Base-by-base conservation (phyloP, 257 asterid genomes). In the Capsicum chinense region DNA sequence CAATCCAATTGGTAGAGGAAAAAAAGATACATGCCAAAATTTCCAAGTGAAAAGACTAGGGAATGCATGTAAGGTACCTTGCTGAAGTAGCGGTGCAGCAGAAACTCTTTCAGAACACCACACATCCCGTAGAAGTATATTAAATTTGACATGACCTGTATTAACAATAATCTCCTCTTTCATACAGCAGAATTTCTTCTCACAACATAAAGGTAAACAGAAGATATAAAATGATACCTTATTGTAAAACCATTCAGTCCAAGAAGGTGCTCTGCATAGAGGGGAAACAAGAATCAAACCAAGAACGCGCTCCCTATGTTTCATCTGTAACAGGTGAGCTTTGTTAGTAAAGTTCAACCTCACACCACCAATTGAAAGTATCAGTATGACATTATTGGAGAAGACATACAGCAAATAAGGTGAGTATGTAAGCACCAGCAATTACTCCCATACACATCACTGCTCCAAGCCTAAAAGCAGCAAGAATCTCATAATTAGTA, bases 361-460 rank as follows among this genome's bases (percentile, higher is more conserved):
- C 21, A 73, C 47, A 47, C 80, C 58, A 73, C 71, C 58, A 13
- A 50, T 19, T 21, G 12, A 50, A 50, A 74, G 62, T 3, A 74
- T 10, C 71, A 26, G 47, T 33, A 64, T 4, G 17, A 64, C 9
- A 33, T 52, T 52, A 21, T 74, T 50, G 62, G 62, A 80, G 44
- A 64, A 58, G 83, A 89, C 98, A 15, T 92, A 95, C 99, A 57
- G 99, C 94, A 83, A 95, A 94, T 84, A 93, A 81, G 83, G 97
- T 89, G 83, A 95, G 94, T 85, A 95, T 83, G 90, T 95, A 95
- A 90, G 98, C 99, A 70, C 99, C 99, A 47, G 98, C 99, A 87
- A 87, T 90, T 70, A 90, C 99, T 83, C 99, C 99, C 99, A 95
- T 94, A 91, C 95, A 90, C 97, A 95, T 95, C 87, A 95, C 99